A percentile compares a stretch with the other conserved stretches of the same genome.
These are phyloP conservation scores for Aurantiochytrium sp. DNA, from an alignment of 108 stramenopile genomes.

Conservation along the genomic window DNA sequence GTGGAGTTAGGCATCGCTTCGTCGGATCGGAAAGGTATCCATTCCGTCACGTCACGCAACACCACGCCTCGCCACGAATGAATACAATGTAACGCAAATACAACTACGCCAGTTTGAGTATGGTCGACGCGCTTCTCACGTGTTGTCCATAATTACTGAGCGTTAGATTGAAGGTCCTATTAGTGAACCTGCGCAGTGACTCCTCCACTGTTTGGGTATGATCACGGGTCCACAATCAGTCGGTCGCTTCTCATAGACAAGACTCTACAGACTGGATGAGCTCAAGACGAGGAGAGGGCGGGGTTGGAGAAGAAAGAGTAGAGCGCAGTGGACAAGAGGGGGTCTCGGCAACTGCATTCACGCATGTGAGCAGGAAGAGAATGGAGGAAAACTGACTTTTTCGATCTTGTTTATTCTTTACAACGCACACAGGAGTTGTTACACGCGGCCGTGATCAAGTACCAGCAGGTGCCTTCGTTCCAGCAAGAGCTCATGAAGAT, in stretches of 20 bases:
- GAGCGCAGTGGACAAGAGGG: no score
- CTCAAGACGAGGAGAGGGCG: no score
- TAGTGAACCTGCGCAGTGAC: background rate
- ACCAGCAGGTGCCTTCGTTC: background rate
- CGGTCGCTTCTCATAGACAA: background rate
- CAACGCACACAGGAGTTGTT: background rate
- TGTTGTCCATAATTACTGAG: background rate
- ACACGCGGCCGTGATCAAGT: constrained; percentile 15
- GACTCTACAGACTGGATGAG: background rate
- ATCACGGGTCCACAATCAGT: background rate
- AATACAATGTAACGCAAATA: background rate
- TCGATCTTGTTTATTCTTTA: background rate
- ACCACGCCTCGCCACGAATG: no score
- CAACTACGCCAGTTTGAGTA: background rate
- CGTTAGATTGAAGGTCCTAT: background rate
- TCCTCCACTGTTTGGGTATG: background rate
- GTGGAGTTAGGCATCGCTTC: no score
- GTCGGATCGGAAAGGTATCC: no score
- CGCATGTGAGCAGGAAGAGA: no score
- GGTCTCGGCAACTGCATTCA: no score
- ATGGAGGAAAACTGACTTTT: no score
- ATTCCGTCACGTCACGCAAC: no score
- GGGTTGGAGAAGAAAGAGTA: no score
- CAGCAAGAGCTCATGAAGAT: background rate
- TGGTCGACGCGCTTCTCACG: background rate